phyloP scores from a whole-genome alignment of 441 rosid genomes.

The Adansonia grandidieri region DNA sequence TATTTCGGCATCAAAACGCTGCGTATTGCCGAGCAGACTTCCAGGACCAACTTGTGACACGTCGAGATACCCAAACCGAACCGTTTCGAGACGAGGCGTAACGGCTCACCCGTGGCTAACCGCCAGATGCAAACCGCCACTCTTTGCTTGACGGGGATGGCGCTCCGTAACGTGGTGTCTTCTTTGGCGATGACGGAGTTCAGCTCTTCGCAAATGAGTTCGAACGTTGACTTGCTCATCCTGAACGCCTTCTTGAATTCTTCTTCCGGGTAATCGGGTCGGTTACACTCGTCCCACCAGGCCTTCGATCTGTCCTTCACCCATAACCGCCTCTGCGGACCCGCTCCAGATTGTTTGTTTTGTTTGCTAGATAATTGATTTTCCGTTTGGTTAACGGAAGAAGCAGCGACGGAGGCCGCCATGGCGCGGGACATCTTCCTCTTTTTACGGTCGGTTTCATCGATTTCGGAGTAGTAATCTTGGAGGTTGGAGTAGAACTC shows the following conservation, averaged over 20 bases:
- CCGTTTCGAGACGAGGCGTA: slow-evolving; percentile 69
- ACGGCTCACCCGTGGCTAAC: slow-evolving; percentile 75
- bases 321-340: slow-evolving; percentile 74
- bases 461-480: slow-evolving; percentile 51
- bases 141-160: slow-evolving; percentile 76
- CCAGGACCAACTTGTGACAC: slow-evolving; percentile 71
- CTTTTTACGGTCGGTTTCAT: slow-evolving; percentile 43
- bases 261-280: slow-evolving; percentile 63
- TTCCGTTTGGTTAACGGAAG: not conserved
- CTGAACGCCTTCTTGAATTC: slow-evolving; percentile 70
- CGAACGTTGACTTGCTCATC: slow-evolving; percentile 71
- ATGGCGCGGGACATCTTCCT: slow-evolving; percentile 54
- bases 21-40: slow-evolving; percentile 69
- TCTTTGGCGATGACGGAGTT: slow-evolving; percentile 73
- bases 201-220: slow-evolving; percentile 63
- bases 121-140: slow-evolving; percentile 88
- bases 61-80: slow-evolving; percentile 79
- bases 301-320: slow-evolving; percentile 71
- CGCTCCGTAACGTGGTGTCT: slow-evolving; percentile 69
- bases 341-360: slow-evolving; percentile 38
- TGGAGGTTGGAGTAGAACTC: slow-evolving; percentile 58
- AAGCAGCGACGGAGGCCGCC: slow-evolving; percentile 46
- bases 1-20: slow-evolving; percentile 70
- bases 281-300: slow-evolving; percentile 84
- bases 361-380: not conserved